Base-by-base conservation (phyloP, 2,329 filamentous ascomycete species). In the Myotisia sp. region DNA sequence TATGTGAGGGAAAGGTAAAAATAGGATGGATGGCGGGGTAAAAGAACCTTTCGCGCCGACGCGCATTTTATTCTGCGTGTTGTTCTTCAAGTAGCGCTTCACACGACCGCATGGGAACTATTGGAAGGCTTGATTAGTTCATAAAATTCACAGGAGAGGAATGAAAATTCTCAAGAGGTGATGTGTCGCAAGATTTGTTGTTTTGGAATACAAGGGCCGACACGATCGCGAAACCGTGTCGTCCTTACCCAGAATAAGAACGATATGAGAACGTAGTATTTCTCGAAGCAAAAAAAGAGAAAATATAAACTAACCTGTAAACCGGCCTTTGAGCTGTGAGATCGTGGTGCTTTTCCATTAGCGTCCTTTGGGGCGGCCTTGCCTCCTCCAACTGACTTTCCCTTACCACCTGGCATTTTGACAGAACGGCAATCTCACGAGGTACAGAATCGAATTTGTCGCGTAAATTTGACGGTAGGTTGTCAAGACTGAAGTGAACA, bases 11-110 rank as follows among this genome's bases (percentile, higher is more conserved):
- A 13, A 23, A 29, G 19, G 28, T 12, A 20, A 22, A 31, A 34
- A 31, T 9, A 18, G n/a, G 17, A 24, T 5, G 14, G 6, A 18
- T 22, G 23, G 14, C n/a, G n/a, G n/a, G n/a, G n/a, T 12, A 26
- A 20, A 32, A 51, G 33, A 58, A 68, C 65, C 65, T 71, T 95
- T 95, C 55, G 87, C 90, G 52, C 90, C 90, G 47, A 98, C 92
- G 64, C 90, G 87, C 83, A 94, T 95, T 71, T 95, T 95, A 67
- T 94, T 92, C 60, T 95, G 90, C 32, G 90, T 95, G 67, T 94
- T 94, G 63, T 84, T 85, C 75, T 95, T 94, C 58, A 98, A 71
- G 69, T 95, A 95, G 68, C 90, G 86, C 80, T 98, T 98, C 64
- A 98, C 90, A 79, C 90, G 90, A 65, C 90, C 90, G 60, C 90